Percentiles rank a stretch among this genome's conserved stretches.
Evolutionary conservation across 495 filamentous ascomycete genomes (phyloP).

Genomic region (Penicillium desertorum): DNA sequence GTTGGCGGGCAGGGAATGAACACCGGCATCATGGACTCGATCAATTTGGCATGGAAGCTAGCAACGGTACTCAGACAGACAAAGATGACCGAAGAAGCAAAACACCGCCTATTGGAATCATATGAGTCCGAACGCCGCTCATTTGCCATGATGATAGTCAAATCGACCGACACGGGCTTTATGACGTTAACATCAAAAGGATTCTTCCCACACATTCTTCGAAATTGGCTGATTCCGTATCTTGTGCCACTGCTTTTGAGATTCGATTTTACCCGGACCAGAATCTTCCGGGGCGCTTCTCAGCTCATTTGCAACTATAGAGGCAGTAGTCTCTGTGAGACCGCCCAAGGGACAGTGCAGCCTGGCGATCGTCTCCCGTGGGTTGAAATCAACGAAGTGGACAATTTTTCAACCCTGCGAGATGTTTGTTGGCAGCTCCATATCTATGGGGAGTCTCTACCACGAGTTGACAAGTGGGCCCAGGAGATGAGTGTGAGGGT

Average conservation of each 20-base stretch:
- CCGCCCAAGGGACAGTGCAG: constrained; percentile 22
- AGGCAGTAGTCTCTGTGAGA: constrained; percentile 22
- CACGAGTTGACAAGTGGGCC: constrained; percentile 33
- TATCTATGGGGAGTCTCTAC: constrained; percentile 28
- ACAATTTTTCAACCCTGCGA: constrained; percentile 34
- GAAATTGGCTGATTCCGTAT: constrained; percentile 34
- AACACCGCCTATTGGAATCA: constrained; percentile 45
- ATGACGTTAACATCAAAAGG: constrained; percentile 25
- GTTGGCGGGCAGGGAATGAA: constrained; percentile 62
- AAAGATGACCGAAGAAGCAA: constrained; percentile 33
- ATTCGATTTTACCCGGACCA: constrained; percentile 19
- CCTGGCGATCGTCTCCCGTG: constrained; percentile 41
- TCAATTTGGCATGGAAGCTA: constrained; percentile 60
- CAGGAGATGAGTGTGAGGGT: constrained; percentile 22
- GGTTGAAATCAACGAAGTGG: constrained; percentile 26
- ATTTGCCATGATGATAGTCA: constrained; percentile 32
- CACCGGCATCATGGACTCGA: constrained; percentile 57
- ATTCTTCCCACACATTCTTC: constrained; percentile 28
- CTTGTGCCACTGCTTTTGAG: constrained; percentile 24
- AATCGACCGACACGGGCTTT: constrained; percentile 36
- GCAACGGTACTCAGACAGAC: constrained; percentile 42
- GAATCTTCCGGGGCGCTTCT: constrained; percentile 30
- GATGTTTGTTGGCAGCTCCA: constrained; percentile 39
- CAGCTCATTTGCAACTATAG: constrained; percentile 37
- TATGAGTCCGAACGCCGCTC: constrained; percentile 52